Evolutionary conservation across 306 rosid genomes (phyloP), one percentile per base, ranked within the genome.

Genomic region (Hippophae rhamnoides): DNA sequence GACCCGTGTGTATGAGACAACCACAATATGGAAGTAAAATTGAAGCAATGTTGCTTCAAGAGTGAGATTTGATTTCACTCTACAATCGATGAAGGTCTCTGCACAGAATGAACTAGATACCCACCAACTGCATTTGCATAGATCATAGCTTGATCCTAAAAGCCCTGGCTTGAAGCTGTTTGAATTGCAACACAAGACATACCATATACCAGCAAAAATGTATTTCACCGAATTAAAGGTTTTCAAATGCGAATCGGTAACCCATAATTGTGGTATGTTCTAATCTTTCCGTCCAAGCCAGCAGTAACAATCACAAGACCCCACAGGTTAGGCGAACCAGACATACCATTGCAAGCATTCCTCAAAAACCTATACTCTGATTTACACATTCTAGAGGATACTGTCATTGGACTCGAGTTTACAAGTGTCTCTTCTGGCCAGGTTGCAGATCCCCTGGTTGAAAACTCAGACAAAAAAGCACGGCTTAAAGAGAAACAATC

Each of bases 251-350:
- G 83, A 62, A 73, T 43, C 0, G 97, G 97, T 56, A 86, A 69
- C 6, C 97, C 97, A 18, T 86, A 86, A 61, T 86, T 89, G 63
- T 71, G 92, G 65, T 81, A 80, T 43, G 84, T 82, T 69, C 80
- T 76, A 63, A 89, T 86, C 67, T 56, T 64, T 41, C 97, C 95
- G n/a, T 89, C 97, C 82, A 74, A 71, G 65, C 97, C 86, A 51
- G 93, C 95, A 4, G 92, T 83, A 48, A 89, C 87, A 13, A 89
- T 74, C 49, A 86, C 92, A 50, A 75, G 82, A 61, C 92, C 95
- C 97, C 95, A 89, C 61, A 79, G 52, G 67, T 84, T 82, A 11
- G 74, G 72, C 56, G 88, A 82, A 71, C 75, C 78, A 57, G 84
- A 78, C 82, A 74, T 68, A 67, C 83, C 70, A 74, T 86, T 80